Percentiles rank a stretch among this genome's conserved stretches.
Conservation (phyloP, 2,329 filamentous ascomycete genomes). For the Fusarium xyrophilum region DNA sequence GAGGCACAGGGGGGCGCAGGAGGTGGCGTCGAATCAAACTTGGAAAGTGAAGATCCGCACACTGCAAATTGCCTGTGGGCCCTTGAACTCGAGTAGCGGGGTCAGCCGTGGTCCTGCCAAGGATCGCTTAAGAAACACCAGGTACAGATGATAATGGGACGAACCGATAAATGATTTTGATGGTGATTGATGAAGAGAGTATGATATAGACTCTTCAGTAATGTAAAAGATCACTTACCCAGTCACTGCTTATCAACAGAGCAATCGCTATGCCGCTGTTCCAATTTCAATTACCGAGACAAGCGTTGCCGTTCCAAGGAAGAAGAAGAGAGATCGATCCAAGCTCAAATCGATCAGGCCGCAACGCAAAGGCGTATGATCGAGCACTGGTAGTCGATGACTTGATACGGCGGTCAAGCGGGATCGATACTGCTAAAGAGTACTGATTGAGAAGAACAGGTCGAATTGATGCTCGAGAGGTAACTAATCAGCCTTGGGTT, state of each 20-base stretch:
- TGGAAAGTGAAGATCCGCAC: slow-evolving; percentile 41
- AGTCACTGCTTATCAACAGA: slow-evolving; percentile 10
- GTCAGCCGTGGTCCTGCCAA: slow-evolving; percentile 22
- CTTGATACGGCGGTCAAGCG: slow-evolving; percentile 2
- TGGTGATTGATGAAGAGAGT: neutral
- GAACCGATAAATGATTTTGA: neutral
- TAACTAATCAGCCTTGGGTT: neutral
- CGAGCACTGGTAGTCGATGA: slow-evolving; percentile 5
- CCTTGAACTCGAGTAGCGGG: slow-evolving; percentile 25
- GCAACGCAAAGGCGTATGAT: slow-evolving; percentile 31
- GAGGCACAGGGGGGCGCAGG: slow-evolving; percentile 40
- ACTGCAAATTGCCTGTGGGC: slow-evolving; percentile 41
- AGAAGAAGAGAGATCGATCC: slow-evolving; percentile 7
- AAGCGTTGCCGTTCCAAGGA: slow-evolving; percentile 17
- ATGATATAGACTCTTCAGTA: neutral
- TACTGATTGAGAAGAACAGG: neutral
- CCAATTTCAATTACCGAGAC: slow-evolving; percentile 22
- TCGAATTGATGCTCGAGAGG: slow-evolving; percentile 1
- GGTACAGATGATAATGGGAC: slow-evolving; percentile 1
- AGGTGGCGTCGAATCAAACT: slow-evolving; percentile 42
- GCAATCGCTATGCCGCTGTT: neutral
- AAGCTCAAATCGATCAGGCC: slow-evolving; percentile 30
- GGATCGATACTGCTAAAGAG: neutral
- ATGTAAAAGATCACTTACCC: slow-evolving; percentile 13
- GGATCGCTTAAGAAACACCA: slow-evolving; percentile 28